Evolutionary conservation across 352 stramenopile genomes (phyloP), one percentile per base, ranked within the genome.

Genomic region (Pythium brachiatum): DNA sequence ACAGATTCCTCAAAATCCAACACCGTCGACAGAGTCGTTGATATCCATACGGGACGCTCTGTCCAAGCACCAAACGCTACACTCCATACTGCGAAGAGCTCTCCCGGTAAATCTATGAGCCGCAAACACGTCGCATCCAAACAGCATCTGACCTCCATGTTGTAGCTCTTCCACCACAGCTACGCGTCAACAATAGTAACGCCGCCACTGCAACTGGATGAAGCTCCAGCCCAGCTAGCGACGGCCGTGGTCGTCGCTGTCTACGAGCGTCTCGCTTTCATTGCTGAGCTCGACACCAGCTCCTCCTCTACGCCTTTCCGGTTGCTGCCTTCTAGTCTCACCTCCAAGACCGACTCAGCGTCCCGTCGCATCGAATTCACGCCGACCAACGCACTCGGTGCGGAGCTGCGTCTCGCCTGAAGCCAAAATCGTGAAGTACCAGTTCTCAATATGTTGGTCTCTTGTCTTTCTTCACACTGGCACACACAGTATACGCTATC

Each of bases 261-360:
- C 21, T 88, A 85, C 50, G 76, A 86, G 50, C 62, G 60, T 6
- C 26, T 81, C 18, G 48, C 46, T 3, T 21, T 88, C 16, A 11
- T 86, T 23, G 51, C 41, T 6, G 61, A 48, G 2, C 4, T 83
- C 16, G 62, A 44, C 1, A 50, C 26, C 15, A 31, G 18, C 15
- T 16, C 57, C 0, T 15, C 29, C 6, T 15, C 43, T 15, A 1
- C 13, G 2, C 20, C 31, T 8, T n/a, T 55, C 1, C 27, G 16
- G 11, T 13, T 52, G 3, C 2, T 23, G 41, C 36, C 48, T 11
- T 52, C 32, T 3, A 47, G 31, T 32, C 32, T 63, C 12, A 39
- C 12, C 25, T 63, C 57, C 21, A 50, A 25, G 23, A 38, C 53
- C 11, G 13, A 48, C 15, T 16, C 36, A 2, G 12, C 48, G 1